Conservation (phyloP, 768 basidiomycete genomes). For the Pleurotus djamor region DNA sequence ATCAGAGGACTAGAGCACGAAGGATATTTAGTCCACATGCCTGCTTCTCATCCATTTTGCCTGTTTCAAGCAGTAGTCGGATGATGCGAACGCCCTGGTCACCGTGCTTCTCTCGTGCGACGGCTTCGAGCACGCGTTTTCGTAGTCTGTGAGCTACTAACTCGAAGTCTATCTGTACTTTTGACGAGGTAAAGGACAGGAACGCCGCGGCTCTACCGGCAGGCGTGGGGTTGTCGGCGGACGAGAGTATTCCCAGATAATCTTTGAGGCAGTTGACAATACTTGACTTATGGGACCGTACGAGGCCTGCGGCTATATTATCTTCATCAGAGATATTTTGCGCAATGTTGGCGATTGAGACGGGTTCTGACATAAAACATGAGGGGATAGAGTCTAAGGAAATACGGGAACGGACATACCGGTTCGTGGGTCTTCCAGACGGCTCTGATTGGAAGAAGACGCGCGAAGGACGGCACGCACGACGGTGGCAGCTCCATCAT, state of each 20-base stretch:
- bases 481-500: conserved; percentile 68
- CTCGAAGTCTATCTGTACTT: conserved; percentile 81
- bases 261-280: conserved; percentile 67
- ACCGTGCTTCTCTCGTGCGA: conserved; percentile 82
- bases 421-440: conserved; percentile 60
- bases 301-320: conserved; percentile 61
- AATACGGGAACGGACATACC: conserved; percentile 32
- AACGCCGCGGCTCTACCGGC: conserved; percentile 70
- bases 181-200: conserved; percentile 66
- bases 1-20: background rate
- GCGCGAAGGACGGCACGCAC: conserved; percentile 70
- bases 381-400: background rate
- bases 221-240: conserved; percentile 79
- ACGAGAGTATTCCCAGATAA: conserved; percentile 77
- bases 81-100: conserved; percentile 81
- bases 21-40: conserved; percentile 34
- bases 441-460: conserved; percentile 62
- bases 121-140: conserved; percentile 69
- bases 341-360: conserved; percentile 63
- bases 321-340: conserved; percentile 63
- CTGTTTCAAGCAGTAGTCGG: conserved; percentile 72
- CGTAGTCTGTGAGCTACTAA: conserved; percentile 66
- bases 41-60: conserved; percentile 95
- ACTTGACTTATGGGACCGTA: conserved; percentile 55
- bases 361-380: conserved; percentile 45